A percentile compares a stretch with the other conserved stretches of the same genome.
phyloP scores from a whole-genome alignment of 306 rosid genomes.

The Comarum palustre region DNA sequence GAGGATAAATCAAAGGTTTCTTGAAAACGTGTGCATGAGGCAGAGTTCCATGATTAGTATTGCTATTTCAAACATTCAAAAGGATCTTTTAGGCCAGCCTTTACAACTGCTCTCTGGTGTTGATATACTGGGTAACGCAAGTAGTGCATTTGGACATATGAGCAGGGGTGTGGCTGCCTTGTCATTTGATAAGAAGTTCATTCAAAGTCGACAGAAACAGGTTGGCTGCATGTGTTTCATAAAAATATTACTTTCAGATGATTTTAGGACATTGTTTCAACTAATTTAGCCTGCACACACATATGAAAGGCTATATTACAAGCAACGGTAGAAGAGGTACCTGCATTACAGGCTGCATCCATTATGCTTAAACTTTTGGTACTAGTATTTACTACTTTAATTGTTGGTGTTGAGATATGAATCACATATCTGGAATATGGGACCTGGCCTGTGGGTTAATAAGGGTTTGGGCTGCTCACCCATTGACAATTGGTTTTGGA shows the following conservation, averaged over 20 bases:
- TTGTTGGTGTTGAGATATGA: too few species aligned
- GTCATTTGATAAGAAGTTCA: slow-evolving; percentile 97
- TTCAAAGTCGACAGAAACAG: slow-evolving; percentile 94
- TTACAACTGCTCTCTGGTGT: slow-evolving; percentile 95
- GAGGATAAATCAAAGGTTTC: slow-evolving; percentile 79
- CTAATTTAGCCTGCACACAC: not conserved
- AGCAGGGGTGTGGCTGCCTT: slow-evolving; percentile 98
- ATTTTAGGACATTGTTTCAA: not conserved
- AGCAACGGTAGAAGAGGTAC: not conserved
- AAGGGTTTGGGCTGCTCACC: too few species aligned
- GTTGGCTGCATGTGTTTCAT: slow-evolving; percentile 38
- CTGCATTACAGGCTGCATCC: not conserved
- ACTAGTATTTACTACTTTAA: not conserved
- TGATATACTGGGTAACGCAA: slow-evolving; percentile 97
- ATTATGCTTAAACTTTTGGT: not conserved
- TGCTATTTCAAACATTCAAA: slow-evolving; percentile 81
- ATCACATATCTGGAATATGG: too few species aligned
- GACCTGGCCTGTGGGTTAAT: too few species aligned
- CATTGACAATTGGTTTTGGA: too few species aligned
- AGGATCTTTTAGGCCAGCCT: slow-evolving; percentile 95
- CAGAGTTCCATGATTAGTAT: slow-evolving; percentile 86
- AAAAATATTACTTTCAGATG: not conserved
- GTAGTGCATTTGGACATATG: slow-evolving; percentile 99
- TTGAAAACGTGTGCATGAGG: slow-evolving; percentile 85
- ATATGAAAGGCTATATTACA: not conserved